Base-by-base conservation (phyloP, 192 early-diverging fungal species). In the Rhizophagus clarus region DNA sequence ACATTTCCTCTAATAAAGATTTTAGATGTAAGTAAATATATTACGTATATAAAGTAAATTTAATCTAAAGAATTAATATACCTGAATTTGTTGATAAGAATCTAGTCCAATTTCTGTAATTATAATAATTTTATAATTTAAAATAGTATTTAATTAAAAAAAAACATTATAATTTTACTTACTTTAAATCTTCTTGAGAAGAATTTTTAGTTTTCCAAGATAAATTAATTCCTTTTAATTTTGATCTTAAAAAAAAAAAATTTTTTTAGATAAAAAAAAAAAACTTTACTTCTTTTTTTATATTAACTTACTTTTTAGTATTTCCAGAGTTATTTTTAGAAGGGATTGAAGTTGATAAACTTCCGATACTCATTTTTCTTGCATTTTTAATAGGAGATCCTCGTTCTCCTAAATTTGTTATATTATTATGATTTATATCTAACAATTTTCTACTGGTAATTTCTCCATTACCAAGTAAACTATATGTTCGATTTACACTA, bases 21-120 rank as follows among this genome's bases (percentile, higher is more conserved):
- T 49, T 20, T n/a, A 37, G 24, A 61, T 37, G 4, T 14, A 56
- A 75, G 14, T 42, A 56, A 75, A 6, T 42, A 29, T 62, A 17
- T 62, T 26, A 14, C n/a, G 37, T 37, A 37, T 61, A 34, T 32
- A 37, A 61, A 51, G 32, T 31, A 31, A 17, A 45, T 14, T 7
- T 66, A 64, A 77, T 15, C 7, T 26, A 56, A 63, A 63, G 6
- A 28, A 60, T 14, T 10, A 31, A n/a, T 69, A 22, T 64, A 84
- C 85, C 87, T 42, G 85, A 88, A 77, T 91, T 91, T 22, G 90
- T 91, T 0, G 88, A 91, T 72, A 91, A 71, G 60, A 87, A 91
- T 45, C 90, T 80, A 77, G 87, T 89, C 90, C 90, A 91, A 51
- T 91, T 91, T 47, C 89, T 90, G 69, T 32, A 40, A 72, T 3